A percentile compares a stretch with the other conserved stretches of the same genome.
phyloP scores from a whole-genome alignment of 2,329 filamentous ascomycete species.

The Raffaelea albimanens region DNA sequence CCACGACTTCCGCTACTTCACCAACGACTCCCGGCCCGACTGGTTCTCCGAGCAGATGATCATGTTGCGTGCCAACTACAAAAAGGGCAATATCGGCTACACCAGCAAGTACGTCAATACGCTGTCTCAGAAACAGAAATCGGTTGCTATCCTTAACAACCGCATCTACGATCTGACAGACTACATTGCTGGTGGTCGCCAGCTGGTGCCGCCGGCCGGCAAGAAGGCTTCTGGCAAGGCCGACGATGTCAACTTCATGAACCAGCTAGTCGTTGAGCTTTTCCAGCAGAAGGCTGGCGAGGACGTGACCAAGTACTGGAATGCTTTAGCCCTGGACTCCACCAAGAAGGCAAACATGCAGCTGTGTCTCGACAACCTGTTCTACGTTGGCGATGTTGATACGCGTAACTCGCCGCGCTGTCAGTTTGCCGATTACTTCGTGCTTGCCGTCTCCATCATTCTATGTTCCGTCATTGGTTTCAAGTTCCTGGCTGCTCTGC shows the following conservation, averaged over 20 bases:
- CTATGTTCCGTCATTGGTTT: conserved; percentile 77
- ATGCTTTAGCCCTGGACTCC: conserved; percentile 48
- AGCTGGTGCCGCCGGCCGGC: conserved; percentile 47
- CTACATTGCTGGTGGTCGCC: conserved; percentile 69
- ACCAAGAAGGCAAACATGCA: conserved; percentile 58
- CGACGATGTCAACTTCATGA: conserved; percentile 67
- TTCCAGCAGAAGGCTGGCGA: conserved; percentile 68
- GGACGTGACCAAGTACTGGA: conserved; percentile 79
- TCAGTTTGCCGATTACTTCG: conserved; percentile 79
- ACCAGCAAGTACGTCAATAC: conserved; percentile 66
- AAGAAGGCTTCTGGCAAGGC: conserved; percentile 31
- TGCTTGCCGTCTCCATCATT: conserved; percentile 74
- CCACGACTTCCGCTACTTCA: conserved; percentile 86
- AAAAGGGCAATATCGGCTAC: conserved; percentile 82
- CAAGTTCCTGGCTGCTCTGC: conserved; percentile 94
- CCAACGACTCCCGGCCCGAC: conserved; percentile 71
- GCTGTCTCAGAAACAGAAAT: conserved; percentile 55
- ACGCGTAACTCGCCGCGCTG: conserved; percentile 81
- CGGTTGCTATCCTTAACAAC: conserved; percentile 68
- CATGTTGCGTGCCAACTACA: conserved; percentile 66
- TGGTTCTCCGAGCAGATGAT: conserved; percentile 91
- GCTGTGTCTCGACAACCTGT: conserved; percentile 83
- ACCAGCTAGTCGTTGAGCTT: conserved; percentile 59
- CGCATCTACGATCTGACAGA: conserved; percentile 84
- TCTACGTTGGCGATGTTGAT: conserved; percentile 87